Evolutionary conservation across 2,329 filamentous ascomycete genomes (phyloP), one percentile per base, ranked within the genome.

Genomic region (Apiospora sp.): DNA sequence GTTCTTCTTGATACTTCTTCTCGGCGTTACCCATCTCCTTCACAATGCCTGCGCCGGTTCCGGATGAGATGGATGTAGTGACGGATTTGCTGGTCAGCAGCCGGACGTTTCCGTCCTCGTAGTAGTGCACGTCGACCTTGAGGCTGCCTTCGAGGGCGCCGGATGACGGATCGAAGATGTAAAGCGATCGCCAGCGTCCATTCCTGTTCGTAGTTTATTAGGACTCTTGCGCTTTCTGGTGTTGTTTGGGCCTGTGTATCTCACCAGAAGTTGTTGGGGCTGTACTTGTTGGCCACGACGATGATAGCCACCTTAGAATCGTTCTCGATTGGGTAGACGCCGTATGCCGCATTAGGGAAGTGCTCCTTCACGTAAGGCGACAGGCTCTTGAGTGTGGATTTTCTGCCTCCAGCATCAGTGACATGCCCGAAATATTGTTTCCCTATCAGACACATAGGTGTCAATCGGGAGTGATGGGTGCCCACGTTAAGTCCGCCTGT

Each of bases 81-180:
- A 96, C 82, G 14, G 92, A 86, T 85, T 98, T 98, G 79, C 90
- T 92, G n/a, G 96, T 98, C 75, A 96, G 88, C 73, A 99, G 89
- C 2, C 96, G 93, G 72, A 99, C 96, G 81, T 99, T 99, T 75
- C 96, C 96, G 81, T 99, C 97, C 85, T 99, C 96, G 86, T 99
- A 99, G 88, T 99, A 99, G 87, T 99, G 96, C 70, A 99, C 96
- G 78, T 98, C 95, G 71, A 98, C 94, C 82, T 96, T 94, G 83
- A 98, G 92, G 73, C 88, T 91, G 78, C 96, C 96, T 49, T 92
- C 91, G 61, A 98, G 86, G 68, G 87, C 87, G 75, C 87, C 87
- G 1, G 89, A 89, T n/a, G 91, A 86, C 5, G 95, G 91, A 75
- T 92, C 88, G 83, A 93, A 93, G 78, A 93, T 89, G 86, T 98